Evolutionary conservation across 31 red algal genomes (phyloP), one percentile per base, ranked within the genome.

Genomic region (Porphyra umbilicalis): DNA sequence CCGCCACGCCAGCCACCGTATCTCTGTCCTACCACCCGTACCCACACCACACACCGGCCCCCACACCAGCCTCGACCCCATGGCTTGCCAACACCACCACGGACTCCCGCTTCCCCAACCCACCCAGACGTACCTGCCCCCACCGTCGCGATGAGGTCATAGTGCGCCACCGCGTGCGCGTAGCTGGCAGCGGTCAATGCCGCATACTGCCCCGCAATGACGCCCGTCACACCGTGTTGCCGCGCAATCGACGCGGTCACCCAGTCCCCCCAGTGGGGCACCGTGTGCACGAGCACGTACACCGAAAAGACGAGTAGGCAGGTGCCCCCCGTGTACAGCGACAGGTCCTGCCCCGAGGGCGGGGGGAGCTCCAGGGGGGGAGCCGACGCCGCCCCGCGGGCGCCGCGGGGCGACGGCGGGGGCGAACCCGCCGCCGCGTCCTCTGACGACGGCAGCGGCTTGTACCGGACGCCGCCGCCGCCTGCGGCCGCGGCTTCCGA

Each of bases 91-190:
- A n/a, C n/a, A n/a, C n/a, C n/a, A n/a, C n/a, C n/a, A n/a, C n/a
- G n/a, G n/a, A n/a, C n/a, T n/a, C n/a, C n/a, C n/a, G n/a, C n/a
- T n/a, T n/a, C n/a, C n/a, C n/a, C n/a, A n/a, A n/a, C n/a, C n/a
- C n/a, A n/a, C 57, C 7, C 10, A 1, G 30, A 71, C 57, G 57
- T 71, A 71, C 57, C 57, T 16, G 92, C 92, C 35, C 92, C 92
- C 75, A 86, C 85, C 32, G 87, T 85, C 16, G 92, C 85, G 35
- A 94, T 75, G 35, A 94, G 75, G 44, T 94, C 92, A 39, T 90
- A 94, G 84, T 94, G 86, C 32, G 92, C 76, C 1, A 94, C 82
- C n/a, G 87, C 87, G 35, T 94, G 92, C 35, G 89, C 81, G 76
- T 89, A 94, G 36, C 84, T 84, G 1, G 92, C 87, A 14, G 87